A percentile compares a stretch with the other conserved stretches of the same genome.
Evolutionary conservation across 306 rosid genomes (phyloP).

Genomic region (Corylus heterophylla): DNA sequence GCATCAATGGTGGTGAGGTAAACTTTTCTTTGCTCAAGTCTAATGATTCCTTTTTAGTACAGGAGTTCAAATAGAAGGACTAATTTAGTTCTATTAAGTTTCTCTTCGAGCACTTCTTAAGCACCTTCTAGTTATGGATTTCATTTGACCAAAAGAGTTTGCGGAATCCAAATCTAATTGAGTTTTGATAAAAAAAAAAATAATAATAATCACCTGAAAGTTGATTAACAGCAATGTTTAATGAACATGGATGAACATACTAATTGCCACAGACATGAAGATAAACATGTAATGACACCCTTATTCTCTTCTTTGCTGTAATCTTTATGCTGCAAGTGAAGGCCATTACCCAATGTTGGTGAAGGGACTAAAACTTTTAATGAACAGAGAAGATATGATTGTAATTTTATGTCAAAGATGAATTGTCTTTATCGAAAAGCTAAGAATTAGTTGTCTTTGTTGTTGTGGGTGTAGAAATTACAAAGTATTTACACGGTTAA

Average conservation of each 20-base stretch:
- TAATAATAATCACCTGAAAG: background rate
- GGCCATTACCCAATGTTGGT: too few species aligned
- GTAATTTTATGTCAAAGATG: too few species aligned
- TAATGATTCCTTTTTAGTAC: slow-evolving; percentile 1
- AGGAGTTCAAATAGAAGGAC: background rate
- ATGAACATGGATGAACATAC: too few species aligned
- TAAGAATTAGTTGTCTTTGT: background rate
- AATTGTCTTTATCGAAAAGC: background rate
- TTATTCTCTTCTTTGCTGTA: too few species aligned
- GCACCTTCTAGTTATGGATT: background rate
- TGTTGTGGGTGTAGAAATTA: background rate
- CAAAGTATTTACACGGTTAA: background rate
- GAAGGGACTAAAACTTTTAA: too few species aligned
- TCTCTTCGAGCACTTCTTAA: background rate
- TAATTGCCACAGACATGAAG: too few species aligned
- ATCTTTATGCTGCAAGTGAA: too few species aligned
- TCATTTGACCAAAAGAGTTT: background rate
- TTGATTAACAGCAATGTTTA: background rate
- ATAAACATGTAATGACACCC: too few species aligned
- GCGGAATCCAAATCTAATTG: background rate
- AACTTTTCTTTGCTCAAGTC: slow-evolving; percentile 18
- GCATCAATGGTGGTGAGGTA: slow-evolving; percentile 98
- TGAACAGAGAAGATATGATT: too few species aligned
- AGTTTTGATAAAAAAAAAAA: background rate
- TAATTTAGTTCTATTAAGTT: background rate